These are phyloP conservation scores for Sporothrix schenckii DNA, from an alignment of 2,329 filamentous ascomycete genomes.

Conservation along the genomic window DNA sequence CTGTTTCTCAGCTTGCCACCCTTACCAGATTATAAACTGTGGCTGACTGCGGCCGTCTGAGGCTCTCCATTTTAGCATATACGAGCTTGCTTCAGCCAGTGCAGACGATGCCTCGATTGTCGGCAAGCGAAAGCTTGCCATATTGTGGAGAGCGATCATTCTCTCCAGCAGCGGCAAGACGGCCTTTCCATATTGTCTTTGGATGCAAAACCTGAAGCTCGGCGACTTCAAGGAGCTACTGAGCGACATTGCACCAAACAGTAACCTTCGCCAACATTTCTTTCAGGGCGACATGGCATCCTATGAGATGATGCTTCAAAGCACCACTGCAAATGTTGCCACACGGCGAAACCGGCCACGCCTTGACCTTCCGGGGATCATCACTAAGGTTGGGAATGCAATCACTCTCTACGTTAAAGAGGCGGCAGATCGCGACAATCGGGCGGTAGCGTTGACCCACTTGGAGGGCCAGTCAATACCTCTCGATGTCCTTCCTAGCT, in stretches of 20 bases:
- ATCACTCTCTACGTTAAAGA: conserved; percentile 56
- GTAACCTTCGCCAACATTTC: conserved; percentile 42
- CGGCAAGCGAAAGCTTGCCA: conserved; percentile 57
- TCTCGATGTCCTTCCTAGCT: conserved; percentile 56
- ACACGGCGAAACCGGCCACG: conserved; percentile 37
- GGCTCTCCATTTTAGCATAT: conserved; percentile 45
- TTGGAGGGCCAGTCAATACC: conserved; percentile 58
- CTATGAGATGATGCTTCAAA: conserved; percentile 40
- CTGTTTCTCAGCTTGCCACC: not conserved
- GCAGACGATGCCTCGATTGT: conserved; percentile 49
- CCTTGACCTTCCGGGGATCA: conserved; percentile 45
- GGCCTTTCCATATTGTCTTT: conserved; percentile 69
- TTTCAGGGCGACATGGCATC: conserved; percentile 48
- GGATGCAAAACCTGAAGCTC: conserved; percentile 66
- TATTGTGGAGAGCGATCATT: conserved; percentile 69
- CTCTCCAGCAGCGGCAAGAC: conserved; percentile 65
- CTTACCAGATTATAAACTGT: not conserved
- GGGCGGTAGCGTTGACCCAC: conserved; percentile 58
- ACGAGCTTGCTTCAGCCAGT: conserved; percentile 51
- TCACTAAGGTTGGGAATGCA: conserved; percentile 57
- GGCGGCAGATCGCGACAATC: conserved; percentile 46
- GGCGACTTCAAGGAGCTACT: conserved; percentile 63
- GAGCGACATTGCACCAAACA: conserved; percentile 50
- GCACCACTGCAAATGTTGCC: conserved; percentile 18
- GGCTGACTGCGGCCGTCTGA: not conserved